phyloP scores from a whole-genome alignment of 2,329 filamentous ascomycete genomes.

The Nemania sp. region DNA sequence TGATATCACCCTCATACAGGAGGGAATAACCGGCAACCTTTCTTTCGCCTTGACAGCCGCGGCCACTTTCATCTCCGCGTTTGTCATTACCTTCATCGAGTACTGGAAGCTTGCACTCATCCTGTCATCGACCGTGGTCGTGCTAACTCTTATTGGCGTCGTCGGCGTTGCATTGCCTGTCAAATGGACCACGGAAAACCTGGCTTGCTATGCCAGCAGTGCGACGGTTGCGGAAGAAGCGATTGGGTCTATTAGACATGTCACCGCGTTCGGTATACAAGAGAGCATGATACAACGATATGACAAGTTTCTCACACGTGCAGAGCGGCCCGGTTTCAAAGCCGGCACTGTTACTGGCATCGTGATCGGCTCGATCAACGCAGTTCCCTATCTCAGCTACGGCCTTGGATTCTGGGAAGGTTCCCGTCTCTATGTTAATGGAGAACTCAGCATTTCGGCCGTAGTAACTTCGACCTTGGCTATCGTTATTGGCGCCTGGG shows the following conservation, averaged over 20 bases:
- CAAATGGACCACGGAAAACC: not conserved
- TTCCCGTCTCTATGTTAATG: conserved; percentile 12
- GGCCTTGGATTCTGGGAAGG: conserved; percentile 27
- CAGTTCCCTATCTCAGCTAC: conserved; percentile 3
- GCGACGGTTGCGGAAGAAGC: conserved; percentile 5
- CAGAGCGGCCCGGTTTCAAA: not conserved
- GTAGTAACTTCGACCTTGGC: conserved; percentile 70
- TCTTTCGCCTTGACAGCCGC: conserved; percentile 58
- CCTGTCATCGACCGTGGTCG: conserved; percentile 51
- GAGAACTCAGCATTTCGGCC: not conserved
- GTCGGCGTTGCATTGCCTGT: not conserved
- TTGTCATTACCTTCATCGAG: conserved; percentile 57
- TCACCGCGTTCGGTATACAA: conserved; percentile 22
- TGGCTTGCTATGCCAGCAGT: not conserved
- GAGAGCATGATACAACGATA: conserved; percentile 7
- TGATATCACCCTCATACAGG: conserved; percentile 63
- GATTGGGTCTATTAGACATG: conserved; percentile 4
- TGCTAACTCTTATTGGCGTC: conserved; percentile 54
- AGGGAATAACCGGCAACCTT: conserved; percentile 65
- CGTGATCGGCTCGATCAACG: conserved; percentile 16
- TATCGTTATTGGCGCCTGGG: conserved; percentile 58
- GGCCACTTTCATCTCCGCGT: conserved; percentile 54
- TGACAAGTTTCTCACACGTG: not conserved
- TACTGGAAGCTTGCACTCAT: conserved; percentile 50
- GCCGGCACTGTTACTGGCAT: not conserved